Conservation (phyloP, 805 yeast genomes). For the Saturnispora halmiae region DNA sequence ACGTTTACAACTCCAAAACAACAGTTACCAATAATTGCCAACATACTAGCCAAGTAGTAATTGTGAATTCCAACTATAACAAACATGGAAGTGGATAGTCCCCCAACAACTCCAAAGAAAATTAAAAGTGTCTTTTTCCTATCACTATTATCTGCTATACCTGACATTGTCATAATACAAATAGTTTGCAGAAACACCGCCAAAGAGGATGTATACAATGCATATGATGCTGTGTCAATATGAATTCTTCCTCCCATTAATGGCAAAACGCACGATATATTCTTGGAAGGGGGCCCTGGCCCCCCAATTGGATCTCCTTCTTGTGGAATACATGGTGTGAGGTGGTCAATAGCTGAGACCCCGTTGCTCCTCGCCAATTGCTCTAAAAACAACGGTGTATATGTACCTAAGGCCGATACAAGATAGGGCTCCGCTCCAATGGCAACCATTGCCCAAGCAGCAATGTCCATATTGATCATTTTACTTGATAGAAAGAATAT, state of each 20-base stretch:
- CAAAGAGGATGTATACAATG: slow-evolving; percentile 61
- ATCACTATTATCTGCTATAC: slow-evolving; percentile 57
- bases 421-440: slow-evolving; percentile 69
- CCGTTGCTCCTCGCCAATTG: slow-evolving; percentile 68
- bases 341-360: slow-evolving; percentile 49
- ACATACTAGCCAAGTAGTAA: slow-evolving; percentile 41
- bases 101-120: slow-evolving; percentile 51
- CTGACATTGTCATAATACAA: slow-evolving; percentile 63
- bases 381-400: slow-evolving; percentile 62
- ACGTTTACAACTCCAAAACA: slow-evolving; percentile 73
- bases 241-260: slow-evolving; percentile 28
- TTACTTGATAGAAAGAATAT: no score
- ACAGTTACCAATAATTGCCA: slow-evolving; percentile 56
- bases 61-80: slow-evolving; percentile 31
- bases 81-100: slow-evolving; percentile 42
- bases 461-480: slow-evolving; percentile 17
- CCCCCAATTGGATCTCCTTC: slow-evolving; percentile 27
- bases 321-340: slow-evolving; percentile 39
- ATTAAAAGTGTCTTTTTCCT: slow-evolving; percentile 50
- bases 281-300: slow-evolving; percentile 26
- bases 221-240: slow-evolving; percentile 66
- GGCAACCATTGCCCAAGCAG: slow-evolving; percentile 16
- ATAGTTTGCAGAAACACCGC: slow-evolving; percentile 68
- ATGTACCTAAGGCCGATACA: slow-evolving; percentile 71
- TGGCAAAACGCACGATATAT: slow-evolving; percentile 28